Conservation (phyloP, 306 rosid genomes). For the Sphenostylis stenocarpa region DNA sequence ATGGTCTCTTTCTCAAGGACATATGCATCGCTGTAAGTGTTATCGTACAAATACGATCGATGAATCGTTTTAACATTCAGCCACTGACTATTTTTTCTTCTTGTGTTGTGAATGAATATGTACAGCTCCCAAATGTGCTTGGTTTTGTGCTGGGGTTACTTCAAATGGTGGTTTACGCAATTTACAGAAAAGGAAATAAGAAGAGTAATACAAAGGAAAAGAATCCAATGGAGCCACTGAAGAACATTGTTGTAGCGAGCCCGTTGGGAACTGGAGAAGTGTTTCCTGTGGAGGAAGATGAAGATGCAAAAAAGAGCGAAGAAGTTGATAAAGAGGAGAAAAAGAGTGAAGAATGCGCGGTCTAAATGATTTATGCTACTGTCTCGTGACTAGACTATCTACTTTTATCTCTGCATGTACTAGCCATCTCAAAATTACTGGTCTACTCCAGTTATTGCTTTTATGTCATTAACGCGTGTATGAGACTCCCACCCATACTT, state of each 20-base stretch:
- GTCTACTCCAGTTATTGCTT: neutral
- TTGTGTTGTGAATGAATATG: neutral
- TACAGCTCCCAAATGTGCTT: slow-evolving; percentile 64
- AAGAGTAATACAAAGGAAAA: slow-evolving; percentile 4
- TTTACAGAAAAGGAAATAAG: slow-evolving; percentile 43
- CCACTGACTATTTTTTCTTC: neutral
- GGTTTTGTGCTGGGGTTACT: slow-evolving; percentile 62
- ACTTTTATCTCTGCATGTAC: neutral
- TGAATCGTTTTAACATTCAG: neutral
- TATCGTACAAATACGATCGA: neutral
- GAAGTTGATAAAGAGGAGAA: neutral
- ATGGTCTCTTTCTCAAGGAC: slow-evolving; percentile 71
- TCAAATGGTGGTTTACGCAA: slow-evolving; percentile 61
- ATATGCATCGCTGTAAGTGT: slow-evolving; percentile 69
- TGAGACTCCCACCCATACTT: neutral
- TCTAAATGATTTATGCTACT: neutral
- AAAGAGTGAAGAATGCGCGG: neutral
- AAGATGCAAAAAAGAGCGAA: neutral
- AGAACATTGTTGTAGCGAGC: neutral
- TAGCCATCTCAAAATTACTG: neutral
- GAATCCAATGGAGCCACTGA: neutral
- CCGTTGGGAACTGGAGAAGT: slow-evolving; percentile 1
- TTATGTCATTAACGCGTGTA: neutral
- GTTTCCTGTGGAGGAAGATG: slow-evolving; percentile 6
- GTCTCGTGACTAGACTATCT: neutral